Evolutionary conservation across 2,329 filamentous ascomycete genomes (phyloP), one percentile per base, ranked within the genome.

Genomic region (Epichloe hybrida): DNA sequence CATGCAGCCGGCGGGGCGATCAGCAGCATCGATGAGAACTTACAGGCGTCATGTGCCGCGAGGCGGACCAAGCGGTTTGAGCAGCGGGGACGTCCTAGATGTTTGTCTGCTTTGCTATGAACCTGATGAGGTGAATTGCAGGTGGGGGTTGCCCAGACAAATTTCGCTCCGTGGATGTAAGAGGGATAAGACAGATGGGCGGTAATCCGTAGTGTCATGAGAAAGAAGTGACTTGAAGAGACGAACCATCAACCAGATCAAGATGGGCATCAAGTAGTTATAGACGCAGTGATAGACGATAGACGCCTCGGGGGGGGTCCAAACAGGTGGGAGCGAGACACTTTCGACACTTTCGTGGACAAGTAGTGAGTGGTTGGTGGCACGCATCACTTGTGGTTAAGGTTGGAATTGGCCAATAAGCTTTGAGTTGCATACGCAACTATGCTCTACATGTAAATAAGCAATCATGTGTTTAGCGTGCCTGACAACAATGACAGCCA

Each of bases 231-330:
- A 36, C 23, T 49, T 6, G 40, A 44, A 48, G 46, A 43, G 38
- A 34, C 31, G 50, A 53, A 49, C 55, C 57, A 36, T 13, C 55
- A 21, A 44, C 35, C 44, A 54, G 52, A 53, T 50, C 17, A 48
- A 47, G 51, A 34, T 38, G 49, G 54, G 41, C 51, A 50, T 37
- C n/a, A 15, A 45, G 44, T 41, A 46, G 43, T 46, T 51, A 51
- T 48, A 45, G 27, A 31, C 27, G 27, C 8, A 31, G 27, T 31
- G 27, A 31, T 31, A 31, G 27, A 31, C 27, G 27, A 31, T 31
- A 31, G 48, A 46, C 38, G 38, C 21, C 41, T 34, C 27, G 36
- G 38, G 36, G 38, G 38, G 31, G 47, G 27, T 27, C 39, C 47
- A 37, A 13, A 20, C 7, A 37, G 41, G 13, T 34, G 41, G 20